A percentile compares a stretch with the other conserved stretches of the same genome.
Evolutionary conservation across 352 stramenopile species (phyloP).

Genomic region (Phytopythium litorale): DNA sequence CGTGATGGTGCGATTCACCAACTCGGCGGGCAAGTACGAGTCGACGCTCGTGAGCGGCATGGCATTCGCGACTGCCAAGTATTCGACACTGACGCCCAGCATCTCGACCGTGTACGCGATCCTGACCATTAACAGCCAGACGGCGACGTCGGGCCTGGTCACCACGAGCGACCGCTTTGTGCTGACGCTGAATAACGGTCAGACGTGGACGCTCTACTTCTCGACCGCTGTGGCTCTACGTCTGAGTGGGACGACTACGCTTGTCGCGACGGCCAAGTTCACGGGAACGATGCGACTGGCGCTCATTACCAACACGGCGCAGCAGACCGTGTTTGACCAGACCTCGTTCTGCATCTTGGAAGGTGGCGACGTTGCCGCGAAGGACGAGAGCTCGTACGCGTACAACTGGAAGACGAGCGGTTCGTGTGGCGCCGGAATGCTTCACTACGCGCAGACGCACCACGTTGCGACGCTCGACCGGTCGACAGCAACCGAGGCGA

Average conservation of each 20-base stretch:
- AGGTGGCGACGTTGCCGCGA: slow-evolving; percentile 36
- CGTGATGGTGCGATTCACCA: slow-evolving; percentile 44
- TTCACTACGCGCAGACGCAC: slow-evolving; percentile 62
- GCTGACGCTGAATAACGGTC: slow-evolving; percentile 41
- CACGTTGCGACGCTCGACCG: slow-evolving; percentile 55
- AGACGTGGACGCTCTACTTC: slow-evolving; percentile 60
- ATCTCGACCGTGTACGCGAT: slow-evolving; percentile 43
- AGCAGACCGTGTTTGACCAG: slow-evolving; percentile 34
- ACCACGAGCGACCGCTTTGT: slow-evolving; percentile 39
- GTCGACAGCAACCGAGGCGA: slow-evolving; percentile 27
- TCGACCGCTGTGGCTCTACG: slow-evolving; percentile 25
- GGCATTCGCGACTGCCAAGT: slow-evolving; percentile 56
- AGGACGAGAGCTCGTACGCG: slow-evolving; percentile 40
- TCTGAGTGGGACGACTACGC: slow-evolving; percentile 29
- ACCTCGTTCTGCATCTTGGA: slow-evolving; percentile 38
- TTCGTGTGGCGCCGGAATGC: slow-evolving; percentile 38
- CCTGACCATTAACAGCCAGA: slow-evolving; percentile 40
- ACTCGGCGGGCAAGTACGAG: slow-evolving; percentile 34
- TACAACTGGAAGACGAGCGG: slow-evolving; percentile 61
- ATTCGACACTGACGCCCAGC: slow-evolving; percentile 34
- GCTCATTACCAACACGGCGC: slow-evolving; percentile 27
- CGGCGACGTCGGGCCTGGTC: slow-evolving; percentile 2
- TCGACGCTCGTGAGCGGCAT: slow-evolving; percentile 57
- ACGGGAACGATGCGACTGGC: slow-evolving; percentile 28
- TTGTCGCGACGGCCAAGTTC: slow-evolving; percentile 28